Evolutionary conservation across 176 grass and related monocot genomes (phyloP).

Genomic region (Sorghum bicolor): Sorghum_bicolor_NCBIv3 NC_012878.2:56673501-56674000

Average conservation of each 20-base stretch:
- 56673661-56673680: not conserved
- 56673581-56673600: not conserved
- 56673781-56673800: not conserved
- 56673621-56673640: constrained; percentile 10
- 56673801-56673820: not conserved
- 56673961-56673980: not conserved
- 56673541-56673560: not conserved
- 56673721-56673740: not conserved
- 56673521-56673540: not conserved
- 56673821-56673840: not conserved
- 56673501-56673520: constrained; percentile 2
- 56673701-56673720: constrained; percentile 8
- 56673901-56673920: not conserved
- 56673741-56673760: constrained; percentile 21
- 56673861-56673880: not conserved
- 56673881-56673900: not conserved
- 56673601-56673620: constrained; percentile 11
- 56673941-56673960: too few relatives aligned
- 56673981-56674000: too few relatives aligned
- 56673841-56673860: not conserved
- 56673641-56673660: constrained; percentile 8
- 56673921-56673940: not conserved
- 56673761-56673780: constrained; percentile 21
- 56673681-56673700: constrained; percentile 39
- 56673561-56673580: constrained; percentile 3